Evolutionary conservation across 306 rosid genomes (phyloP).

Genomic region (Trifolium dubium): DNA sequence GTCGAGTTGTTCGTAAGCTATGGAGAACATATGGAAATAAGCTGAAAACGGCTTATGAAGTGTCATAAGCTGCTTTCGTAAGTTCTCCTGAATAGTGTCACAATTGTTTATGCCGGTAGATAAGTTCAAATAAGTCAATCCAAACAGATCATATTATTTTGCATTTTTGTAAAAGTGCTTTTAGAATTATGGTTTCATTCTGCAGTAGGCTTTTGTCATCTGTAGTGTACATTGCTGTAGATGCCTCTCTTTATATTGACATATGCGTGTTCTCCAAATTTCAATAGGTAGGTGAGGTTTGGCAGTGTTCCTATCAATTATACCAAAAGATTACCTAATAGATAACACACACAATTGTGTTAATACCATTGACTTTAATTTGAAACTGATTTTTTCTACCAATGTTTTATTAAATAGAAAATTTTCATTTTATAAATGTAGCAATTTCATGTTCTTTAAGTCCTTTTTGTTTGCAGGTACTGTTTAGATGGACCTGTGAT

Average conservation of each 20-base stretch:
- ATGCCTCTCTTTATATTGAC: constrained; percentile 26
- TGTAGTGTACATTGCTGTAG: not conserved
- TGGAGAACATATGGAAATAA: too few species aligned
- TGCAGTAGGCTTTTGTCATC: not conserved
- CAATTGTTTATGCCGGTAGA: too few species aligned
- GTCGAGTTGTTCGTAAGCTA: too few species aligned
- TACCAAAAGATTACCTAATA: constrained; percentile 14
- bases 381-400: not conserved
- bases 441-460: constrained; percentile 3
- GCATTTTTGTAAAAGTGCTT: not conserved
- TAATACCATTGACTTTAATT: not conserved
- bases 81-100: too few species aligned
- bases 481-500: constrained; percentile 58
- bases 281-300: constrained; percentile 1
- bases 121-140: too few species aligned
- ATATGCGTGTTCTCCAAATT: not conserved
- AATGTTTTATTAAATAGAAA: not conserved
- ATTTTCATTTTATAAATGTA: constrained; percentile 4
- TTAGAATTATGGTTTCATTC: not conserved
- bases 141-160: not conserved
- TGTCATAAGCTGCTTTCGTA: too few species aligned
- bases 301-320: not conserved
- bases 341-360: not conserved
- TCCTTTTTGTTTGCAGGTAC: constrained; percentile 51
- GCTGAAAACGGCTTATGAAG: too few species aligned